These are phyloP conservation scores for Rhizopus microsporus DNA, from an alignment of 371 early-diverging fungal genomes.

Conservation along the genomic window DNA sequence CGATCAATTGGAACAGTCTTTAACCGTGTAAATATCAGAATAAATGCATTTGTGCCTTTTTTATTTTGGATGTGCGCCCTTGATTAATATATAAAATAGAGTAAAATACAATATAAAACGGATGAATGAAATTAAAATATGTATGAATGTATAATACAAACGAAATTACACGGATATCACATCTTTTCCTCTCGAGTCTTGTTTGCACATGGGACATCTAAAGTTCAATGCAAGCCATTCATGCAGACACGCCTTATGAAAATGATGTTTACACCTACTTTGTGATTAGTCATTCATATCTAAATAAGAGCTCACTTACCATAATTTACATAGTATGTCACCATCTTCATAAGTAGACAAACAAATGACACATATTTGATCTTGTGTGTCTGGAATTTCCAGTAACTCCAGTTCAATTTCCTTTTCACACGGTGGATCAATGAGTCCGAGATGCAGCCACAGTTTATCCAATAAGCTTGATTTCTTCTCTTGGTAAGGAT, in stretches of 20 bases:
- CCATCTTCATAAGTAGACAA: slow-evolving; percentile 65
- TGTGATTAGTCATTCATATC: not conserved
- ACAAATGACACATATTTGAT: slow-evolving; percentile 66
- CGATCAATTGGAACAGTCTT: slow-evolving; percentile 80
- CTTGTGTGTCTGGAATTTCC: slow-evolving; percentile 43
- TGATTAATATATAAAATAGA: too few species aligned
- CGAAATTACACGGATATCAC: not conserved
- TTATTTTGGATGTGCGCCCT: too few species aligned
- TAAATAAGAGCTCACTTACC: slow-evolving; percentile 29
- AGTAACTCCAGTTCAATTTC: slow-evolving; percentile 31
- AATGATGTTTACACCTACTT: slow-evolving; percentile 42
- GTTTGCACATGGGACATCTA: slow-evolving; percentile 44
- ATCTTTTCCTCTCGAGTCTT: slow-evolving; percentile 32
- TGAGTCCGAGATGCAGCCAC: slow-evolving; percentile 30
- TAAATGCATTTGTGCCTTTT: too few species aligned
- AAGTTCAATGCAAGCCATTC: slow-evolving; percentile 39
- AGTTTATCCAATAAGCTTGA: slow-evolving; percentile 27
- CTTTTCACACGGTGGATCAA: slow-evolving; percentile 19
- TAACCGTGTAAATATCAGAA: not conserved
- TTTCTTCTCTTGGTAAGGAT: slow-evolving; percentile 13
- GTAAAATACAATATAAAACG: not conserved
- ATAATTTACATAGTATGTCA: slow-evolving; percentile 59
- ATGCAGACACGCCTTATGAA: slow-evolving; percentile 34
- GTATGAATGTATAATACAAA: not conserved
- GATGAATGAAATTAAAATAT: not conserved